Base-by-base conservation (phyloP, 345 rosid genomes). In the Acer saccharum region DNA sequence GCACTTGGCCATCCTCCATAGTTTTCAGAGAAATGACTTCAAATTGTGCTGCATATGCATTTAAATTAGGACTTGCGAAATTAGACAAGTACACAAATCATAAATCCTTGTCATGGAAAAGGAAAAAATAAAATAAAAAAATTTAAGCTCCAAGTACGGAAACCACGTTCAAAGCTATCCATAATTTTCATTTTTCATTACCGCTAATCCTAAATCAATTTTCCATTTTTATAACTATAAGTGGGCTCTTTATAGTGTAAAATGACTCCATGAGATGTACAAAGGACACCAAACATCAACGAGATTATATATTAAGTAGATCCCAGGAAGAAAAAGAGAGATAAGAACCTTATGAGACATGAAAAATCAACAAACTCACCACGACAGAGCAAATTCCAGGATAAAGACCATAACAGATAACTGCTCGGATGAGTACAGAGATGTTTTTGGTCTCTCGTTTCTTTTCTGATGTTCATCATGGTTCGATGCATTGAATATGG, bases 1-100 rank as follows among this genome's bases (percentile, higher is more conserved):
- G 94, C 78, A 93, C 99, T 74, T 81, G 90, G 48, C 98, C 99
- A 43, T 95, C 98, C 86, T 95, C 99, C 99, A 95, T 93, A 14
- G 99, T 95, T 91, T 93, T 95, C 76, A 93, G 84, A 44, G 94
- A 90, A 87, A 88, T 67, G 99, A 89, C 80, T 82, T 93, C 75
- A 87, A 98, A 76, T 86, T 95, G 63, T 88, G 83, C 98, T 93
- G 94, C 77, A 72, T 61, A 78, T 29, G 69, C 57, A 62, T 72
- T 43, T 57, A 66, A 16, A 55, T 85, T 60, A 85, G 82, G 17
- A 77, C 39, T 58, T 18, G n/a, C 7, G 35, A 76, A 79, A 64
- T 39, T 39, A 62, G 41, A 75, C 23, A 65, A 66, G 57, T 64
- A 4, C 35, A 55, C 21, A 8, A 60, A 75, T 10, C 9, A 52